Percentiles rank a stretch among this genome's conserved stretches.
Conservation (phyloP, 2,329 filamentous ascomycete species). For the Pseudocercospora pini-densiflorae region DNA sequence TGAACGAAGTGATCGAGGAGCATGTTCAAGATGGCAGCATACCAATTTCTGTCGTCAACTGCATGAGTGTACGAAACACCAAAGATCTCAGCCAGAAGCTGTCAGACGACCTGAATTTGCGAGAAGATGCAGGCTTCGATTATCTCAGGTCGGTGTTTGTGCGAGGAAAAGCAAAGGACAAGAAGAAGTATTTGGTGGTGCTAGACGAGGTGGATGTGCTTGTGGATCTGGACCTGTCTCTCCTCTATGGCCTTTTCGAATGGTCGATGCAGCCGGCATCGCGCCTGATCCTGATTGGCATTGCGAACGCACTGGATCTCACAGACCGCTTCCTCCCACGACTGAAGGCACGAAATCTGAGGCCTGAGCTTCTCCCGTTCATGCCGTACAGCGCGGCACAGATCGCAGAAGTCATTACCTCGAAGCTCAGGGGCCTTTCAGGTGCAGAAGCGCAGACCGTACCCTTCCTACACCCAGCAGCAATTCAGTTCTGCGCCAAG, state of each 20-base stretch:
- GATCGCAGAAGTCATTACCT: slow-evolving; percentile 84
- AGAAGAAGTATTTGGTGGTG: slow-evolving; percentile 74
- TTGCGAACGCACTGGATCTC: slow-evolving; percentile 93
- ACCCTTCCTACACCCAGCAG: slow-evolving; percentile 91
- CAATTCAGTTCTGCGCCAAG: slow-evolving; percentile 90
- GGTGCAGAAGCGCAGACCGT: slow-evolving; percentile 52
- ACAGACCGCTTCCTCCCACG: slow-evolving; percentile 94
- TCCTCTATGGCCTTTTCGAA: slow-evolving; percentile 92
- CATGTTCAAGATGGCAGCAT: slow-evolving; percentile 58
- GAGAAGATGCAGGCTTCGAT: slow-evolving; percentile 66
- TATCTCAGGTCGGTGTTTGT: slow-evolving; percentile 74
- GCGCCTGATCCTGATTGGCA: slow-evolving; percentile 81
- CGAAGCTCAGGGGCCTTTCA: slow-evolving; percentile 74
- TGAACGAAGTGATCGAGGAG: slow-evolving; percentile 74
- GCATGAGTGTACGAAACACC: slow-evolving; percentile 92
- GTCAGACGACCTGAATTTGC: slow-evolving; percentile 68
- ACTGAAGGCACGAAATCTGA: slow-evolving; percentile 89
- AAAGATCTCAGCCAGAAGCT: slow-evolving; percentile 83
- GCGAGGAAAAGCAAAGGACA: slow-evolving; percentile 57
- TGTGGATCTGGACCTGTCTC: slow-evolving; percentile 83
- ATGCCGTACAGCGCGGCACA: slow-evolving; percentile 88
- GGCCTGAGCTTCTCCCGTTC: slow-evolving; percentile 87
- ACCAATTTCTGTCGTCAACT: slow-evolving; percentile 84
- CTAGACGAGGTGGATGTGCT: slow-evolving; percentile 96
- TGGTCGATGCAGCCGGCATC: slow-evolving; percentile 88